Base-by-base conservation (phyloP, 2,329 filamentous ascomycete species). In the Dactylonectria macrodidyma region DNA sequence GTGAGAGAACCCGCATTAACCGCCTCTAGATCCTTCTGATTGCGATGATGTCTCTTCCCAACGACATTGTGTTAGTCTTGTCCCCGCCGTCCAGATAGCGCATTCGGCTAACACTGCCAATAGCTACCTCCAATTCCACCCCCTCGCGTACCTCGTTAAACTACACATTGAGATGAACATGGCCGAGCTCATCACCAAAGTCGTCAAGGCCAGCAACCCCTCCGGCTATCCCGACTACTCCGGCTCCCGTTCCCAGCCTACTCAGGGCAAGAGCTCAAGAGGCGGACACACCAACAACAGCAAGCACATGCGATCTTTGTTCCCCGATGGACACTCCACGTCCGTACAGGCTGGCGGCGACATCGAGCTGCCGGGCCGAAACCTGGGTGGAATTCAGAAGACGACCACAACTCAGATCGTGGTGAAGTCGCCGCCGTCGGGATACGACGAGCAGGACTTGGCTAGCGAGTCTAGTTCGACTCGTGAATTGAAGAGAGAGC, bases 111-210 rank as follows among this genome's bases (percentile, higher is more conserved):
- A 75, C 59, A 6, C 16, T 8, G 16, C 4, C 34, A 14, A 59
- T 30, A 78, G 79, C 36, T 79, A 77, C 70, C 81, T 86, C 30
- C 84, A 86, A 67, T 86, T 87, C 74, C 84, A 87, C 44, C 85
- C 85, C 1, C 78, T 87, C 5, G 85, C 84, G 3, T 87, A 87
- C 72, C 80, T 86, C 19, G 84, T 87, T 65, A 87, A 87, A 62
- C 81, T 87, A 16, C 84, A 87, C 67, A 87, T 87, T 70, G 85
- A 87, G 71, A 83, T 87, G 81, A 83, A 82, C 48, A 87, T 87
- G 84, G 84, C 86, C 59, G 84, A 84, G 47, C 82, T 87, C 48
- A 87, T 87, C 72, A 82, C 75, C 38, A 82, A 81, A 41, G 77
- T 84, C 0, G 72, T 77, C 19, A 75, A 71, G 24, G 73, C 73